Evolutionary conservation across 208 protist genomes (phyloP).

Genomic region (Acanthamoeba castellanii): DNA sequence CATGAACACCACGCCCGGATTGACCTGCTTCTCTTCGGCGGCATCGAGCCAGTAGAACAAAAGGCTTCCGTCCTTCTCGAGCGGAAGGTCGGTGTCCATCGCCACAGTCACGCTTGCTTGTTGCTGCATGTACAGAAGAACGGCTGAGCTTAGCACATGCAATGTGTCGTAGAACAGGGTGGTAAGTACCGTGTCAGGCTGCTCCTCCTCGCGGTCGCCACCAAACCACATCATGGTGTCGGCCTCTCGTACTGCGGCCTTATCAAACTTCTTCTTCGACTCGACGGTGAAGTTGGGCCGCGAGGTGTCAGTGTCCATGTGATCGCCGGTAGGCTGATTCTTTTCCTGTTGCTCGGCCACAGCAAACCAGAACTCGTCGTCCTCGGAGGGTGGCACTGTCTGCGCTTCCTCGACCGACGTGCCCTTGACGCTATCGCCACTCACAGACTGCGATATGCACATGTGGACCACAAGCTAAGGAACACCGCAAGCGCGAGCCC

Average conservation of each 20-base stretch:
- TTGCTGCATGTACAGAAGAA: not conserved
- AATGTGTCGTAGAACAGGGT: no score
- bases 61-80: slow-evolving; percentile 59
- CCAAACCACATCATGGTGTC: slow-evolving; percentile 43
- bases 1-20: slow-evolving; percentile 69
- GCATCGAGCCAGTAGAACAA: slow-evolving; percentile 74
- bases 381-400: not conserved
- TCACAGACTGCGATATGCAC: not conserved
- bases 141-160: not conserved
- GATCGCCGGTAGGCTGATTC: not conserved
- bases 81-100: not conserved
- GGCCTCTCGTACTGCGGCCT: slow-evolving; percentile 23
- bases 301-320: not conserved
- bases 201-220: not conserved
- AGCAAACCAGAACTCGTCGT: slow-evolving; percentile 37
- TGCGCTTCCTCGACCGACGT: not conserved
- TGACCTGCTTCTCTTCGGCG: slow-evolving; percentile 50
- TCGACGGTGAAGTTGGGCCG: slow-evolving; percentile 10
- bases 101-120: not conserved
- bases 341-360: slow-evolving; percentile 13
- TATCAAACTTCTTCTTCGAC: slow-evolving; percentile 1
- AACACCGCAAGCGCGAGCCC: no score
- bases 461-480: not conserved
- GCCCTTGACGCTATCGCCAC: not conserved
- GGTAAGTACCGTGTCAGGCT: not conserved